A percentile compares a stretch with the other conserved stretches of the same genome.
These are phyloP conservation scores for Aquilaria malaccensis DNA, from an alignment of 345 rosid genomes.

Conservation along the genomic window DNA sequence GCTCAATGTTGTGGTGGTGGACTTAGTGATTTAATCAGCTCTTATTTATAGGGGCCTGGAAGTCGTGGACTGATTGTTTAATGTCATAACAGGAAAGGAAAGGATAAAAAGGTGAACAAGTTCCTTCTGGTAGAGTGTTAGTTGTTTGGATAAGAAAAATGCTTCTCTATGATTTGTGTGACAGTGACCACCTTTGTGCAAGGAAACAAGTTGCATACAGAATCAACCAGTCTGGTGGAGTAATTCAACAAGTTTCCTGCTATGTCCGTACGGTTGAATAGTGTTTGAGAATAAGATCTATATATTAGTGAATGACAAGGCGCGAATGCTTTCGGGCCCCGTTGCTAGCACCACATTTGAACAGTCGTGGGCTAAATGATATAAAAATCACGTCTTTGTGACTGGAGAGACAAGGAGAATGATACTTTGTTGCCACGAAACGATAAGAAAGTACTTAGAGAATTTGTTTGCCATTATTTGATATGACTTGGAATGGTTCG, in stretches of 20 bases:
- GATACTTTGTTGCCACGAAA: conserved; percentile 3
- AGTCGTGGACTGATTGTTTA: conserved; percentile 26
- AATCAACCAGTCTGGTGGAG: conserved; percentile 10
- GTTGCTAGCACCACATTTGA: conserved; percentile 2
- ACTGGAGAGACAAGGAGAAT: conserved; percentile 10
- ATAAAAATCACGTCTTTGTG: not conserved
- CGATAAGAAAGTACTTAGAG: not conserved
- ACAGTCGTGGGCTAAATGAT: not conserved
- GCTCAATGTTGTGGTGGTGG: conserved; percentile 24
- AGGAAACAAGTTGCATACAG: conserved; percentile 24
- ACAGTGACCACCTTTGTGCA: conserved; percentile 31
- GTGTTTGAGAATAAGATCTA: conserved; percentile 14
- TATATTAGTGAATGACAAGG: not conserved
- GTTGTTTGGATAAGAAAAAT: conserved; percentile 55
- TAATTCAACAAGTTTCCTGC: conserved; percentile 3
- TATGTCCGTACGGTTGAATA: conserved; percentile 21
- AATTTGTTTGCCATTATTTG: too few relatives aligned
- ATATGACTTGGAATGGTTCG: too few relatives aligned
- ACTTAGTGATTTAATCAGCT: conserved; percentile 26
- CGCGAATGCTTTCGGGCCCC: conserved; percentile 25
- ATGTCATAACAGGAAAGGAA: conserved; percentile 19
- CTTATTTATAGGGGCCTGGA: conserved; percentile 61
- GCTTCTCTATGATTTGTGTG: conserved; percentile 37
- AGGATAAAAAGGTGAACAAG: conserved; percentile 12
- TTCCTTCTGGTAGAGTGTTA: conserved; percentile 29